Evolutionary conservation across 495 filamentous ascomycete species (phyloP).

Genomic region (Trichoderma gamsii): DNA sequence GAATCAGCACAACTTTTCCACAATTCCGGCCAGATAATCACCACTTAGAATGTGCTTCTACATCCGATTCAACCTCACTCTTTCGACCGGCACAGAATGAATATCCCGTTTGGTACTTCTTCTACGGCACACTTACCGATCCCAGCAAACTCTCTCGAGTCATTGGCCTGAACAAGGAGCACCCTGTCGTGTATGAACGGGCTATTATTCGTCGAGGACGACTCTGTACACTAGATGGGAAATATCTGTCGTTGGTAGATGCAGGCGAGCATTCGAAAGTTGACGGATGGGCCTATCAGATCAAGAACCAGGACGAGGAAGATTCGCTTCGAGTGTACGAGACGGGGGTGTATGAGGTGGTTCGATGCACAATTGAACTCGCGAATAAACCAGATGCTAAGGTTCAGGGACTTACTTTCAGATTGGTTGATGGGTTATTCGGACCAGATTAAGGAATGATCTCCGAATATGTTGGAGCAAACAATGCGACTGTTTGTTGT

Average conservation of each 20-base stretch:
- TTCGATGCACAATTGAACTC: constrained; percentile 33
- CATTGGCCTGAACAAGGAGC: constrained; percentile 20
- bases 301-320: constrained; percentile 31
- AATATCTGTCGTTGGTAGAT: constrained; percentile 39
- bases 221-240: constrained; percentile 32
- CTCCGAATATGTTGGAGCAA: too few species aligned
- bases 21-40: constrained; percentile 24
- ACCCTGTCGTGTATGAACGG: too few species aligned
- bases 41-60: not conserved
- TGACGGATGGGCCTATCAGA: constrained; percentile 32
- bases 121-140: constrained; percentile 34
- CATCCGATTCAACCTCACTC: not conserved
- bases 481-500: too few species aligned
- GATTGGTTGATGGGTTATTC: too few species aligned
- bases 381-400: too few species aligned
- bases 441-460: too few species aligned
- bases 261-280: constrained; percentile 21
- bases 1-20: constrained; percentile 36
- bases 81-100: constrained; percentile 26
- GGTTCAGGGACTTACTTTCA: too few species aligned
- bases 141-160: constrained; percentile 23
- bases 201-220: constrained; percentile 27
- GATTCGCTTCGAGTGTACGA: constrained; percentile 34
- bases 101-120: constrained; percentile 41
- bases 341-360: constrained; percentile 39